Percentiles rank a stretch among this genome's conserved stretches.
Evolutionary conservation across 176 grass and related monocot genomes (phyloP).

Genomic region (Stipa capillata): DNA sequence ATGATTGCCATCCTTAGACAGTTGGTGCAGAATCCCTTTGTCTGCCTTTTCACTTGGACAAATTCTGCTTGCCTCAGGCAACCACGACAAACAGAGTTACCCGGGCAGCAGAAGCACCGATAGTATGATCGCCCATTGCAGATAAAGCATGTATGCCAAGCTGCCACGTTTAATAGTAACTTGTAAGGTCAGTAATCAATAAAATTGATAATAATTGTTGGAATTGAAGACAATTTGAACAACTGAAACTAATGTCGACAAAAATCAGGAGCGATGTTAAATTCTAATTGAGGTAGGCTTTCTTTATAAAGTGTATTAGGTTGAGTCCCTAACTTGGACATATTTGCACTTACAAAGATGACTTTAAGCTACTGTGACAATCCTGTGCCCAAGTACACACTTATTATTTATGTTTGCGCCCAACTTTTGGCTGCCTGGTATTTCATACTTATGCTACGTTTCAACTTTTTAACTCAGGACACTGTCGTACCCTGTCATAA

Average conservation of each 20-base stretch:
- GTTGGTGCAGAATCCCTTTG: slow-evolving; percentile 73
- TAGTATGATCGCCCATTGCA: slow-evolving; percentile 48
- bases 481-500: neutral
- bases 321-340: neutral
- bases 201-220: neutral
- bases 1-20: slow-evolving; percentile 66
- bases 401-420: neutral
- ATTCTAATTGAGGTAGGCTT: neutral
- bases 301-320: neutral
- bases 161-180: slow-evolving; percentile 37
- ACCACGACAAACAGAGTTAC: slow-evolving; percentile 33
- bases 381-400: neutral
- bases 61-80: slow-evolving; percentile 60
- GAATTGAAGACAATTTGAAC: neutral
- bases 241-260: neutral
- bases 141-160: slow-evolving; percentile 77
- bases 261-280: neutral
- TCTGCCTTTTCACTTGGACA: slow-evolving; percentile 41
- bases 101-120: slow-evolving; percentile 70
- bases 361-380: neutral
- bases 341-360: neutral
- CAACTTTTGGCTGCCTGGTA: neutral
- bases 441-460: neutral
- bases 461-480: neutral
- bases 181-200: neutral